Percentiles rank a stretch among this genome's conserved stretches.
Conservation (phyloP, 768 basidiomycete genomes). For the Kockovaella imperatae region DNA sequence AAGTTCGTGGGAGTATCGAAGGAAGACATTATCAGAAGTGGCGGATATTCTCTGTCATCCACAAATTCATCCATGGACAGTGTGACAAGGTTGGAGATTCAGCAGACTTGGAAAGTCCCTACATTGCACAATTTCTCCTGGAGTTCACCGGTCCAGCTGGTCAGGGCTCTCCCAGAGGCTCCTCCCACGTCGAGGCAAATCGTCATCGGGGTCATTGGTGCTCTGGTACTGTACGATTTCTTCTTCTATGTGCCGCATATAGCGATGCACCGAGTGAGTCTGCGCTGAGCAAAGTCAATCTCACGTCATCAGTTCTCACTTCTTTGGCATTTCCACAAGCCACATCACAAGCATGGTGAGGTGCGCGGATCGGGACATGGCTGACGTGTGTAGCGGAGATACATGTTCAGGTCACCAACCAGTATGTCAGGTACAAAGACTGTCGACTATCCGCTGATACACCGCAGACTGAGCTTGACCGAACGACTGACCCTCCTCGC, state of each 20-base stretch:
- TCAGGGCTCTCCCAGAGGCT: background rate
- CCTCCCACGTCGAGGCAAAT: conserved; percentile 3
- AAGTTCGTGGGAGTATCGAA: conserved; percentile 4
- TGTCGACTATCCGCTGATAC: too few relatives aligned
- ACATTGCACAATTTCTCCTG: conserved; percentile 3
- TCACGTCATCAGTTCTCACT: conserved; percentile 1
- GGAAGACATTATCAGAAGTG: conserved; percentile 1
- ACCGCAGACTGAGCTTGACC: conserved; percentile 1
- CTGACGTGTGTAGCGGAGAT: background rate
- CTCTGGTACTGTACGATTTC: conserved; percentile 4
- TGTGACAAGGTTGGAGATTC: background rate
- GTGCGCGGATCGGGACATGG: too few relatives aligned
- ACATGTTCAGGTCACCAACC: conserved; percentile 2
- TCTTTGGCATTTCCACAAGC: conserved; percentile 6
- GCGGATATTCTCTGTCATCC: background rate
- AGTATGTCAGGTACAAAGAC: too few relatives aligned
- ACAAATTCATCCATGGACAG: conserved; percentile 1
- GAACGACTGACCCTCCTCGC: conserved; percentile 6
- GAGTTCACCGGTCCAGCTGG: conserved; percentile 1
- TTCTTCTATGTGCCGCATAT: conserved; percentile 5
- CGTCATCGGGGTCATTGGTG: background rate
- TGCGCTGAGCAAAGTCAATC: background rate
- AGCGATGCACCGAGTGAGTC: conserved; percentile 8
- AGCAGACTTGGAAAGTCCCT: conserved; percentile 4
- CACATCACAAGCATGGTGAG: conserved; percentile 3